Evolutionary conservation across 306 rosid genomes (phyloP).

Genomic region (Adenanthera pavonina): DNA sequence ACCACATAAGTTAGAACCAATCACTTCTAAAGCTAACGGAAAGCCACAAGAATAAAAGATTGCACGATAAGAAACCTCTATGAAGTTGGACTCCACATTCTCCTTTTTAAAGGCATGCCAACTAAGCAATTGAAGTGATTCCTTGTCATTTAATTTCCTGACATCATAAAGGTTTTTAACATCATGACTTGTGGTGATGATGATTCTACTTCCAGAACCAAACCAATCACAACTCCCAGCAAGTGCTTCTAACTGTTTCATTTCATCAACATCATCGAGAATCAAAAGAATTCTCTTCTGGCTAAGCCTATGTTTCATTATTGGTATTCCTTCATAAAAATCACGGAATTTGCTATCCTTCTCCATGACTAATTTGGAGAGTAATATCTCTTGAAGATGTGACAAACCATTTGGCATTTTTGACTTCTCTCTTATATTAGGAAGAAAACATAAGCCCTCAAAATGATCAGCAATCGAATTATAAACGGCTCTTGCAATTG

Average conservation of each 20-base stretch:
- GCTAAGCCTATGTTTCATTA: too few species aligned
- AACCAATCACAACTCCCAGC: too few species aligned
- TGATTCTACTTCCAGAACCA: too few species aligned
- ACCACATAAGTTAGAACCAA: too few species aligned
- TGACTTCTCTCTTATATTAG: neutral
- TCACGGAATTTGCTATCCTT: neutral
- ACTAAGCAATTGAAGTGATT: neutral
- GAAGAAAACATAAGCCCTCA: slow-evolving; percentile 8
- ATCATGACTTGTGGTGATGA: neutral
- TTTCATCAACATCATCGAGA: too few species aligned
- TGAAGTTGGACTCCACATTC: neutral
- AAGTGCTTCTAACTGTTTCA: too few species aligned
- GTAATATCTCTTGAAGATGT: slow-evolving; percentile 22
- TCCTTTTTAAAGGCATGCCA: neutral
- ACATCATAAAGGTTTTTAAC: neutral
- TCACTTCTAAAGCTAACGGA: too few species aligned
- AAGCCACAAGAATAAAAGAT: neutral
- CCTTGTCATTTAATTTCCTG: neutral
- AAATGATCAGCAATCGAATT: neutral
- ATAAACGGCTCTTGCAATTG: slow-evolving; percentile 8
- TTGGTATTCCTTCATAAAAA: neutral
- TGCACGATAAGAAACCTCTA: neutral
- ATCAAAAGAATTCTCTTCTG: too few species aligned
- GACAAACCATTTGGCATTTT: neutral
- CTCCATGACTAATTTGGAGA: neutral